These are phyloP conservation scores for Pyrenula aspistea DNA, from an alignment of 495 filamentous ascomycete genomes.

Conservation along the genomic window DNA sequence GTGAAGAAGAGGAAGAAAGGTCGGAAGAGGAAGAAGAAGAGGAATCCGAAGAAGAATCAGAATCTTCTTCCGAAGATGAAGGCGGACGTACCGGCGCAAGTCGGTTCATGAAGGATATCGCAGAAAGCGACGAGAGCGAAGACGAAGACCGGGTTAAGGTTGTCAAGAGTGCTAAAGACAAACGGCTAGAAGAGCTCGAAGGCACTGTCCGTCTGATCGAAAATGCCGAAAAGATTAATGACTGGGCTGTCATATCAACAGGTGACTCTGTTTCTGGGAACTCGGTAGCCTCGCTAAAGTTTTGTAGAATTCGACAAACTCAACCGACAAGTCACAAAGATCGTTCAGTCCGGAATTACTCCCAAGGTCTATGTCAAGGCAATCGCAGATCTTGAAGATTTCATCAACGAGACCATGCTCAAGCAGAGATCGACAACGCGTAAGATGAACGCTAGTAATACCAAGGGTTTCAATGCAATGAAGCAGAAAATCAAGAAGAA, in stretches of 20 bases:
- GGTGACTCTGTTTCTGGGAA: constrained; percentile 38
- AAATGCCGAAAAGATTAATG: constrained; percentile 92
- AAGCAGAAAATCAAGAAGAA: constrained; percentile 97
- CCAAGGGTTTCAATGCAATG: constrained; percentile 86
- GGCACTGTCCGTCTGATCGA: constrained; percentile 78
- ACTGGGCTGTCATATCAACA: constrained; percentile 86
- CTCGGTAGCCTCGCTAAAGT: constrained; percentile 10
- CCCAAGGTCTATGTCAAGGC: constrained; percentile 89
- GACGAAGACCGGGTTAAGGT: constrained; percentile 72
- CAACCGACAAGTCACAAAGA: constrained; percentile 76
- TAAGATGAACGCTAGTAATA: constrained; percentile 97
- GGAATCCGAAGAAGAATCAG: constrained; percentile 28
- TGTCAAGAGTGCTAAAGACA: constrained; percentile 95
- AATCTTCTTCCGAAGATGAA: constrained; percentile 47
- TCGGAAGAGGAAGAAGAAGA: constrained; percentile 50
- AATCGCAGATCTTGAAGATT: constrained; percentile 88
- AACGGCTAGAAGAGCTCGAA: constrained; percentile 88
- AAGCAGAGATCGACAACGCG: constrained; percentile 93
- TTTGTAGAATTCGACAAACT: constrained; percentile 87
- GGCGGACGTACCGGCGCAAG: constrained; percentile 58
- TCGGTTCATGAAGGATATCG: constrained; percentile 68
- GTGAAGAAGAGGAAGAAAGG: constrained; percentile 38
- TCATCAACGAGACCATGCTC: constrained; percentile 82
- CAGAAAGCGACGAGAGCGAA: constrained; percentile 67
- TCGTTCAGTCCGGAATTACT: constrained; percentile 58